A percentile compares a stretch with the other conserved stretches of the same genome.
Conservation (phyloP, 495 filamentous ascomycete genomes). For the Haplographium delicatum region DNA sequence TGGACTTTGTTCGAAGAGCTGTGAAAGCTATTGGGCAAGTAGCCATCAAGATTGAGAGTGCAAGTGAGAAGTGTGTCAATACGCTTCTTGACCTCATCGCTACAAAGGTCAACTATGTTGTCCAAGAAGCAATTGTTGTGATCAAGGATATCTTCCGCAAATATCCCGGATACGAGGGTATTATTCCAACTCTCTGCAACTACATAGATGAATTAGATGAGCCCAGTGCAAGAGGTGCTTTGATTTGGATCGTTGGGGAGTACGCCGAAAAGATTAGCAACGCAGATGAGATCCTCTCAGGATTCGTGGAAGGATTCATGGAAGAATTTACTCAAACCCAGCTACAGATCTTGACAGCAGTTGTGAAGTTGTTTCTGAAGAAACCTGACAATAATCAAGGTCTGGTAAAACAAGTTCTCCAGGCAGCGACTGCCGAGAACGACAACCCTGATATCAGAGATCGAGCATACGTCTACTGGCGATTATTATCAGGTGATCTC, state of each 20-base stretch:
- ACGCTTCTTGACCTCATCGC: conserved; percentile 88
- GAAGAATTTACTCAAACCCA: conserved; percentile 94
- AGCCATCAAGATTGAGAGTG: conserved; percentile 94
- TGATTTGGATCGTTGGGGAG: conserved; percentile 99
- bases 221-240: conserved; percentile 80
- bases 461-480: conserved; percentile 97
- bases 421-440: conserved; percentile 85
- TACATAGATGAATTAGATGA: conserved; percentile 97
- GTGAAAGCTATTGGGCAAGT: conserved; percentile 95
- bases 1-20: conserved; percentile 95
- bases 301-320: conserved; percentile 87
- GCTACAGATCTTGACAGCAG: conserved; percentile 90
- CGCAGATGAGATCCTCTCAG: conserved; percentile 79
- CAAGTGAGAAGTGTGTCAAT: conserved; percentile 92
- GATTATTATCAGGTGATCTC: conserved; percentile 87
- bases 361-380: conserved; percentile 96
- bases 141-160: conserved; percentile 98
- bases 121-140: conserved; percentile 95
- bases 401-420: conserved; percentile 88
- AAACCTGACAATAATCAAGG: conserved; percentile 83
- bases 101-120: conserved; percentile 98
- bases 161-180: conserved; percentile 96
- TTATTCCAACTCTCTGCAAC: conserved; percentile 93
- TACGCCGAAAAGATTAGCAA: conserved; percentile 99
- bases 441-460: conserved; percentile 98